These are phyloP conservation scores for Selaginella moellendorffii DNA, from an alignment of 75 land plant genomes.

Conservation along the genomic window DNA sequence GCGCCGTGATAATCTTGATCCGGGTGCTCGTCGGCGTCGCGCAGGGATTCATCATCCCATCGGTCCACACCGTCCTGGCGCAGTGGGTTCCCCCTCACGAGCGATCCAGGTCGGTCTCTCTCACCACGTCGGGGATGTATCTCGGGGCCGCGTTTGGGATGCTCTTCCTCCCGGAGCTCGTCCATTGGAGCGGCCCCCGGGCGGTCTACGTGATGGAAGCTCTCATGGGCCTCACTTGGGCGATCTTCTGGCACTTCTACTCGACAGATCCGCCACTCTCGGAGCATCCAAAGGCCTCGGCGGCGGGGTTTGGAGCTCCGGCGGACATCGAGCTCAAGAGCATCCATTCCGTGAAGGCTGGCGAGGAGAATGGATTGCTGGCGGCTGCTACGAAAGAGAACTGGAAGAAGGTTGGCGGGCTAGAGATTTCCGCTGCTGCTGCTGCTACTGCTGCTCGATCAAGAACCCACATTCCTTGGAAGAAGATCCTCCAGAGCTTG, in stretches of 20 bases:
- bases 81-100: conserved; percentile 94
- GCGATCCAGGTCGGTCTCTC: conserved; percentile 71
- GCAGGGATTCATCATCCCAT: conserved; percentile 80
- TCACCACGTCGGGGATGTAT: conserved; percentile 86
- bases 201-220: conserved; percentile 63
- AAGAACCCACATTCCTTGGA: conserved; percentile 52
- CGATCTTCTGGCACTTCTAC: conserved; percentile 46
- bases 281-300: conserved; percentile 42
- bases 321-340: too few species aligned
- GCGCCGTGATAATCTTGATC: conserved; percentile 29
- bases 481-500: conserved; percentile 37
- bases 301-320: conserved; percentile 46
- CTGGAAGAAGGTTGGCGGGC: too few species aligned
- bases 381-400: too few species aligned
- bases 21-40: conserved; percentile 69
- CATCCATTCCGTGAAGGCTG: too few species aligned
- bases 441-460: too few species aligned
- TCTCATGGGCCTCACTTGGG: conserved; percentile 49
- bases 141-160: conserved; percentile 78
- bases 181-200: conserved; percentile 44
- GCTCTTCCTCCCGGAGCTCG: conserved; percentile 53
- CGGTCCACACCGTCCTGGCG: conserved; percentile 70
- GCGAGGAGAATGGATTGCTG: conserved; percentile 24
- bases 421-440: too few species aligned
- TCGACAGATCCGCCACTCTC: conserved; percentile 57